Evolutionary conservation across 176 grass and related monocot genomes (phyloP).

Genomic region (Canna indica): DNA sequence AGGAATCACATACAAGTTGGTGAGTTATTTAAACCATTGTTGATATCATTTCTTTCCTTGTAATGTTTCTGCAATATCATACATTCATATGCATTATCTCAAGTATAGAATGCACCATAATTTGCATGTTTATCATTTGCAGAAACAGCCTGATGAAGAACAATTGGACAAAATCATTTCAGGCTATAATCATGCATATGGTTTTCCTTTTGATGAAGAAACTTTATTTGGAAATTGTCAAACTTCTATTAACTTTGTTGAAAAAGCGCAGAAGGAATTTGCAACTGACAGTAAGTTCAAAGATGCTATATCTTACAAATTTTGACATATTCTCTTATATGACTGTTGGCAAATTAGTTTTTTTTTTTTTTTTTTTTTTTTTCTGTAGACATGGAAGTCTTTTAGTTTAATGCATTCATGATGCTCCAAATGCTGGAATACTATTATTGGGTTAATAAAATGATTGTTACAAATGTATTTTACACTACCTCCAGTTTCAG

Average conservation of each 20-base stretch:
- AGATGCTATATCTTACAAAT: neutral
- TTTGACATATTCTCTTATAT: neutral
- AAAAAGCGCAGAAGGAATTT: constrained; percentile 44
- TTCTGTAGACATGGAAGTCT: neutral
- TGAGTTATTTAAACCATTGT: constrained; percentile 26
- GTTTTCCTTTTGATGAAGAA: constrained; percentile 49
- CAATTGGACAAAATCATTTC: constrained; percentile 61
- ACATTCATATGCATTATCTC: neutral
- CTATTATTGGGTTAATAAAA: neutral
- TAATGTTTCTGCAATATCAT: neutral
- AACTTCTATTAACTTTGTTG: constrained; percentile 51
- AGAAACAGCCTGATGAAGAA: constrained; percentile 49
- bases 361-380: no score
- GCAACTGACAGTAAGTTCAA: constrained; percentile 29
- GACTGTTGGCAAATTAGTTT: neutral
- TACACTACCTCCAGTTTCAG: no score
- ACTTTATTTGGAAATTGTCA: constrained; percentile 47
- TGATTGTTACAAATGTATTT: neutral
- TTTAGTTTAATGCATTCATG: neutral
- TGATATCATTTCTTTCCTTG: neutral
- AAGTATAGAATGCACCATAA: neutral
- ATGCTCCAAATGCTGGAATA: neutral
- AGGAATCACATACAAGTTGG: constrained; percentile 41
- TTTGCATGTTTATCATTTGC: constrained; percentile 15
- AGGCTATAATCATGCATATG: constrained; percentile 53